Evolutionary conservation across 768 basidiomycete species (phyloP).

Genomic region (Lepiota brunneoincarnata): DNA sequence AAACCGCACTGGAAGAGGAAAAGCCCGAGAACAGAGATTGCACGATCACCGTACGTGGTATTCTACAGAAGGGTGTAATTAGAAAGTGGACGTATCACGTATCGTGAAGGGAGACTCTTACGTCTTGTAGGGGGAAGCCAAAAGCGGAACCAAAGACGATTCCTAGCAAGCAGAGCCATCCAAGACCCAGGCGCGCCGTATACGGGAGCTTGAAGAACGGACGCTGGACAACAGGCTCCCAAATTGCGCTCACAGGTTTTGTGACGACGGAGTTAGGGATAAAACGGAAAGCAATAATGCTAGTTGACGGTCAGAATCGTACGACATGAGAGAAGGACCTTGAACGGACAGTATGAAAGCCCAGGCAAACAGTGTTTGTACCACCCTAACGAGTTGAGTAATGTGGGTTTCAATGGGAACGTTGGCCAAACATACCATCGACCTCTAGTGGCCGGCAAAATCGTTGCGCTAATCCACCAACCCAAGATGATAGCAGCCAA

Average conservation of each 20-base stretch:
- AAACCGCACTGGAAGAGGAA: slow-evolving; percentile 77
- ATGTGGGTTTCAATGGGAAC: slow-evolving; percentile 6
- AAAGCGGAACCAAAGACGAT: slow-evolving; percentile 87
- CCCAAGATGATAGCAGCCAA: slow-evolving; percentile 65
- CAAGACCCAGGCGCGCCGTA: slow-evolving; percentile 52
- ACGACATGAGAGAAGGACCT: background rate
- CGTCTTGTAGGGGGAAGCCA: slow-evolving; percentile 64
- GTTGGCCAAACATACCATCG: slow-evolving; percentile 53
- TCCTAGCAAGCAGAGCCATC: slow-evolving; percentile 75
- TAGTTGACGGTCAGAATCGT: slow-evolving; percentile 19
- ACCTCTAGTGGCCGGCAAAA: slow-evolving; percentile 66
- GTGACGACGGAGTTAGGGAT: slow-evolving; percentile 71
- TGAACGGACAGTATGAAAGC: slow-evolving; percentile 64
- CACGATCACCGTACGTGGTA: slow-evolving; percentile 73
- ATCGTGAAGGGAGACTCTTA: slow-evolving; percentile 32
- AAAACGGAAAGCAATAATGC: slow-evolving; percentile 82
- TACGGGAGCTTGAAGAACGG: slow-evolving; percentile 66
- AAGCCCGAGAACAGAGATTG: slow-evolving; percentile 79
- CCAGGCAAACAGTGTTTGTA: slow-evolving; percentile 83
- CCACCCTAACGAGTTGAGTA: slow-evolving; percentile 49
- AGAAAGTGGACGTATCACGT: background rate
- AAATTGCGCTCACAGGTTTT: slow-evolving; percentile 68
- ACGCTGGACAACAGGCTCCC: slow-evolving; percentile 59
- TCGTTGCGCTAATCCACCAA: slow-evolving; percentile 83
- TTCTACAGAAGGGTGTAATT: slow-evolving; percentile 21